phyloP scores from a whole-genome alignment of 2,329 filamentous ascomycete genomes.

The Colletotrichum sp. region DNA sequence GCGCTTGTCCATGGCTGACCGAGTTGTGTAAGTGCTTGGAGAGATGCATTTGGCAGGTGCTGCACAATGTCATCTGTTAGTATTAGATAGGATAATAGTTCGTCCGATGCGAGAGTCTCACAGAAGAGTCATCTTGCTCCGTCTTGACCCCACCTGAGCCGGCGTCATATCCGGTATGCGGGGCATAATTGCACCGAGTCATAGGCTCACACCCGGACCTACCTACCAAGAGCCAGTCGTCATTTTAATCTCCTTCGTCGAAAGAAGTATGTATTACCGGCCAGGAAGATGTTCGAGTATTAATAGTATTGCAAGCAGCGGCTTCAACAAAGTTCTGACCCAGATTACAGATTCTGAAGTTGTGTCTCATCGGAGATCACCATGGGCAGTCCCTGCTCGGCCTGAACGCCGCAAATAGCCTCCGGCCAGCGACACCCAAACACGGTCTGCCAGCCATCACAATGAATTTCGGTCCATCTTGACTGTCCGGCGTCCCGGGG shows the following conservation, averaged over 20 bases:
- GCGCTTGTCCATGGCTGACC: conserved; percentile 1
- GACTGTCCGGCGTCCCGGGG: background rate
- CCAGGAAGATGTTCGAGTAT: background rate
- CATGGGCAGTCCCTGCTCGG: background rate
- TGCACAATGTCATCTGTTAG: background rate
- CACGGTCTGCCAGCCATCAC: accelerated
- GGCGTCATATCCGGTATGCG: background rate
- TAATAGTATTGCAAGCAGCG: background rate
- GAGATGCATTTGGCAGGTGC: background rate
- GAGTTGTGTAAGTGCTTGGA: background rate
- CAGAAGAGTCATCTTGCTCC: background rate
- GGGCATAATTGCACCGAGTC: background rate
- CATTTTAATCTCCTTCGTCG: background rate
- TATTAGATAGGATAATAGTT: conserved; percentile 3
- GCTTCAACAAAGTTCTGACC: accelerated
- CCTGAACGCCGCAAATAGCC: background rate
- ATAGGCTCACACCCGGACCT: background rate
- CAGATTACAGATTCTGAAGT: background rate
- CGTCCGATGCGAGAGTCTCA: background rate
- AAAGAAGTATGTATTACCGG: background rate
- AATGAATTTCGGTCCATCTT: background rate
- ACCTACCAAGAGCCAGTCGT: background rate
- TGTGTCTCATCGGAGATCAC: background rate
- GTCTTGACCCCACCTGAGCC: background rate
- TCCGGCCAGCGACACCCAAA: background rate